Conservation (phyloP, 2,329 filamentous ascomycete genomes). For the Ophiostoma perfectum region DNA sequence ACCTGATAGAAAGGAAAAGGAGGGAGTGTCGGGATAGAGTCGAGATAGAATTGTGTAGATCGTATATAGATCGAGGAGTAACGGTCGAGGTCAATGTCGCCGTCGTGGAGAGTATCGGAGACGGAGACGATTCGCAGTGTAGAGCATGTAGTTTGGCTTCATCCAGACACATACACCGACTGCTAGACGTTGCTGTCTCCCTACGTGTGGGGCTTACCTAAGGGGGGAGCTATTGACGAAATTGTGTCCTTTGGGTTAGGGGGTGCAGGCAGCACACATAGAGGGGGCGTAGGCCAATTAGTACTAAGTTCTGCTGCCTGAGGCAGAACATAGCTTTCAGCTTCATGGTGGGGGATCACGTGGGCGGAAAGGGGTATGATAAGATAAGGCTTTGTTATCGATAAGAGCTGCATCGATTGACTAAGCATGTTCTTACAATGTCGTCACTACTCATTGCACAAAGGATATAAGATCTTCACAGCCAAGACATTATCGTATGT, state of each 20-base stretch:
- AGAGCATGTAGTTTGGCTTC: background rate
- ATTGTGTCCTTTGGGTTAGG: slow-evolving; percentile 16
- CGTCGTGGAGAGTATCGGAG: background rate
- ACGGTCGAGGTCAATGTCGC: slow-evolving; percentile 2
- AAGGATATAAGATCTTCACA: background rate
- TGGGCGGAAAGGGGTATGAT: background rate
- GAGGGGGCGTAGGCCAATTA: background rate
- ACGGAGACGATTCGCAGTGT: background rate
- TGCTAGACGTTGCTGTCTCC: slow-evolving; percentile 3
- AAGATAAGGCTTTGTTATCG: background rate
- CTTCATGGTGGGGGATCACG: slow-evolving; percentile 8
- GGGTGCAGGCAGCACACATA: too few species aligned
- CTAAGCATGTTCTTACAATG: background rate
- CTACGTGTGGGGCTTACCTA: slow-evolving; percentile 12
- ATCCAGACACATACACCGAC: slow-evolving; percentile 16
- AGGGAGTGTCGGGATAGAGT: background rate
- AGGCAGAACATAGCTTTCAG: background rate
- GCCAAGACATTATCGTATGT: too few species aligned
- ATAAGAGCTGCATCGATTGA: background rate
- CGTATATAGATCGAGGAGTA: background rate
- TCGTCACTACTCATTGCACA: background rate
- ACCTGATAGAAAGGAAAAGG: background rate
- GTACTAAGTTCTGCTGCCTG: background rate
- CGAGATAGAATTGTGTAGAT: background rate
- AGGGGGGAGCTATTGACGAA: slow-evolving; percentile 16